Evolutionary conservation across 345 rosid species (phyloP).

Genomic region (Erodium maritimum): DNA sequence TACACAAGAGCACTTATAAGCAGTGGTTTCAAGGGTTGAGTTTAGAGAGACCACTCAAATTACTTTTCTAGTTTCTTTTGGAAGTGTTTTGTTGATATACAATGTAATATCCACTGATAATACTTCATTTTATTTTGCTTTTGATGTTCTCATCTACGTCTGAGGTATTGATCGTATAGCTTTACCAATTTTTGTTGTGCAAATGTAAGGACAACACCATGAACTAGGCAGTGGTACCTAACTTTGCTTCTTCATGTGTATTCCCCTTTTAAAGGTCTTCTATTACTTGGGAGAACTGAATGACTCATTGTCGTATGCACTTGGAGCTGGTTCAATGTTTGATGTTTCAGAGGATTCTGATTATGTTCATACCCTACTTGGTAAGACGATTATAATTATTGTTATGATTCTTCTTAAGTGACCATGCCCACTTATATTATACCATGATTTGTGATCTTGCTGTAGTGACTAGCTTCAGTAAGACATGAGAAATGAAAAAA

Average conservation of each 20-base stretch:
- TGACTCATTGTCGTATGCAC: constrained; percentile 94
- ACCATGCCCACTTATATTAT: neutral
- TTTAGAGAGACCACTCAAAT: too few species aligned
- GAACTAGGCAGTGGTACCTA: neutral
- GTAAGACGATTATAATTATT: constrained; percentile 26
- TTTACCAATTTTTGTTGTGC: too few species aligned
- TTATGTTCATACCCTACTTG: constrained; percentile 83
- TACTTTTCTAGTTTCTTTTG: too few species aligned
- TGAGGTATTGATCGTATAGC: too few species aligned
- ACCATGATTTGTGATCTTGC: too few species aligned
- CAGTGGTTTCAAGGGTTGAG: too few species aligned
- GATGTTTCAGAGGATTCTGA: constrained; percentile 95
- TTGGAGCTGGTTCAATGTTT: constrained; percentile 87
- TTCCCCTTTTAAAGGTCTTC: constrained; percentile 51
- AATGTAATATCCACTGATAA: too few species aligned
- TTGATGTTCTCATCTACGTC: neutral
- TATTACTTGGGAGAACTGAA: constrained; percentile 91
- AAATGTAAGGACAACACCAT: too few species aligned
- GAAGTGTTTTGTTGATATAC: too few species aligned
- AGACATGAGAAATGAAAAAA: too few species aligned
- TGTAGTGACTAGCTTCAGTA: too few species aligned
- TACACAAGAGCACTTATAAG: too few species aligned
- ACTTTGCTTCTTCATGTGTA: neutral
- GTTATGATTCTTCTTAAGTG: neutral
- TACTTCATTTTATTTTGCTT: neutral